Evolutionary conservation across 257 asterid species (phyloP).

Genomic region (Solanum ossicruentum): DNA sequence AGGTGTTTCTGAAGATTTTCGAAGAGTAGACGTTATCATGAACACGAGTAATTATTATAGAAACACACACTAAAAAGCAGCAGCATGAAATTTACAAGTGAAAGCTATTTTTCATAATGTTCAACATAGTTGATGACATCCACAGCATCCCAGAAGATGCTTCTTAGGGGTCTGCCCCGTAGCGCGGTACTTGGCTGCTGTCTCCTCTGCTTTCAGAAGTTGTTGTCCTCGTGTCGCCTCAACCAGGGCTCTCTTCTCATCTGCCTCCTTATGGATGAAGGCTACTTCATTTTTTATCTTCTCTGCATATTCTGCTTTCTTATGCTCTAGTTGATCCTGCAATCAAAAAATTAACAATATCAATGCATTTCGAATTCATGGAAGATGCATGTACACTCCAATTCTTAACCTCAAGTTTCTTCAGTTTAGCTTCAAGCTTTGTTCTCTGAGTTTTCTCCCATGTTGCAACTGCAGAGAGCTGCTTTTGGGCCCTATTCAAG

Average conservation of each 20-base stretch:
- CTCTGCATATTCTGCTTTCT: conserved; percentile 64
- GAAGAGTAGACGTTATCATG: background rate
- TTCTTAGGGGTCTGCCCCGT: conserved; percentile 41
- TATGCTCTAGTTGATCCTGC: conserved; percentile 56
- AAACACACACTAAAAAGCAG: background rate
- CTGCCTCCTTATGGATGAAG: conserved; percentile 47
- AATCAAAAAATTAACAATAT: too few relatives aligned
- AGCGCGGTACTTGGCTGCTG: conserved; percentile 52
- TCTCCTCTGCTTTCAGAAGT: conserved; percentile 48
- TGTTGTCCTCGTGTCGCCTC: conserved; percentile 51
- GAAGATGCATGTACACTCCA: too few relatives aligned
- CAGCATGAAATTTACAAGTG: too few relatives aligned
- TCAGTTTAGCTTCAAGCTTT: conserved; percentile 45
- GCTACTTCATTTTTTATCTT: conserved; percentile 55
- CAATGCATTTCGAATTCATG: background rate
- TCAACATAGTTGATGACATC: background rate
- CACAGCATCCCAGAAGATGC: conserved; percentile 37
- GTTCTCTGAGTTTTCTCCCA: conserved; percentile 79
- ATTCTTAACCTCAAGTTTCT: conserved; percentile 46
- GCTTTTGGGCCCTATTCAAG: conserved; percentile 50
- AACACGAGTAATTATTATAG: background rate
- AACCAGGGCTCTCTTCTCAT: conserved; percentile 58
- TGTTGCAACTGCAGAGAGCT: conserved; percentile 43
- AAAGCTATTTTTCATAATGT: too few relatives aligned
- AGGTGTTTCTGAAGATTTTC: background rate